A percentile compares a stretch with the other conserved stretches of the same genome.
phyloP scores from a whole-genome alignment of 768 basidiomycete genomes.

The Mycena amicta region DNA sequence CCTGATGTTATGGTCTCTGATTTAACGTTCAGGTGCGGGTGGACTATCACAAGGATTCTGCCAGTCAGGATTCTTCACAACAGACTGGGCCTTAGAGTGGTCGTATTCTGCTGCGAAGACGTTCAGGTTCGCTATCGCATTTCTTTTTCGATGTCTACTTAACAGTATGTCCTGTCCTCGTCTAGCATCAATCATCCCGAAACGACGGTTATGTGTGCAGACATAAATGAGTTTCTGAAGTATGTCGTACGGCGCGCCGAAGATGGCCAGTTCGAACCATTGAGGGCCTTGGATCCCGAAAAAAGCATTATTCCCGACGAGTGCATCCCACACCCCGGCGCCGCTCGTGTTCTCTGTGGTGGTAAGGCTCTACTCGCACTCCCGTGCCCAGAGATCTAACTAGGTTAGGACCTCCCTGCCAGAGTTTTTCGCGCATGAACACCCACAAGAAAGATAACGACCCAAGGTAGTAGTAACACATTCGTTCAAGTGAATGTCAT shows the following conservation, averaged over 20 bases:
- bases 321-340: slow-evolving; percentile 57
- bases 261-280: slow-evolving; percentile 39
- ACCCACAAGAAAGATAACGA: slow-evolving; percentile 56
- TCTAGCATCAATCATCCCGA: slow-evolving; percentile 63
- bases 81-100: slow-evolving; percentile 71
- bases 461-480: too few species aligned
- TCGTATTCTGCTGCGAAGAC: slow-evolving; percentile 65
- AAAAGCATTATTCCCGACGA: slow-evolving; percentile 35
- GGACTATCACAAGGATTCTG: slow-evolving; percentile 72
- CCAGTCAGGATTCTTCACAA: slow-evolving; percentile 61
- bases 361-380: slow-evolving; percentile 43
- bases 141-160: too few species aligned
- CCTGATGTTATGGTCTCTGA: not conserved
- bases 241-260: slow-evolving; percentile 24
- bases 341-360: slow-evolving; percentile 75
- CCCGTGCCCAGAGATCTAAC: not conserved
- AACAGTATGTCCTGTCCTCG: not conserved
- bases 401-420: slow-evolving; percentile 70
- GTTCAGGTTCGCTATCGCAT: slow-evolving; percentile 48
- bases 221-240: slow-evolving; percentile 56
- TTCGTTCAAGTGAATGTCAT: too few species aligned
- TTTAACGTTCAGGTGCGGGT: slow-evolving; percentile 58
- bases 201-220: slow-evolving; percentile 64
- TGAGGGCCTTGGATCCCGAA: slow-evolving; percentile 44
- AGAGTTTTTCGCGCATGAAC: slow-evolving; percentile 47